Conservation (phyloP, 2,329 filamentous ascomycete genomes). For the Teratosphaeriaceae sp. region DNA sequence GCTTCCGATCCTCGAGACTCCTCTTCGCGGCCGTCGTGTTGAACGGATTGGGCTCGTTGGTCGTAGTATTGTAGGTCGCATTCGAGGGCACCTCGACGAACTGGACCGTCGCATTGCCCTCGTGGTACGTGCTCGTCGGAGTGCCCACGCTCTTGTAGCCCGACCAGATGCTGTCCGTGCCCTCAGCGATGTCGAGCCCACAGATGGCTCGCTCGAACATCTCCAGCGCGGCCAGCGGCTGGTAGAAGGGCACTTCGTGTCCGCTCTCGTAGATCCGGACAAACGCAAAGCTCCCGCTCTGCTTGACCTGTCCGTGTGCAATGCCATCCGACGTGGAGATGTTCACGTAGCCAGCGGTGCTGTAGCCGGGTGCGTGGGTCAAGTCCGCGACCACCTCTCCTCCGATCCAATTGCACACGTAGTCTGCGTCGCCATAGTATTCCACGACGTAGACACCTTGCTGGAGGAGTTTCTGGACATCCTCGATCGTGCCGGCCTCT, state of each 20-base stretch:
- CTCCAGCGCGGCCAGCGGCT: slow-evolving; percentile 40
- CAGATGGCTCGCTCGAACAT: slow-evolving; percentile 45
- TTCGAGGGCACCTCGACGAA: slow-evolving; percentile 33
- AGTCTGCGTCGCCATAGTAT: slow-evolving; percentile 42
- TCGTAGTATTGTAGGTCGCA: slow-evolving; percentile 39
- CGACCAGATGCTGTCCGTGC: slow-evolving; percentile 21
- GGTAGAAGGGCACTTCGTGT: slow-evolving; percentile 50
- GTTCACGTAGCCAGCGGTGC: slow-evolving; percentile 42
- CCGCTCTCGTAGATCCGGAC: slow-evolving; percentile 45
- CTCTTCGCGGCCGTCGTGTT: slow-evolving; percentile 5
- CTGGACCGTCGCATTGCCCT: slow-evolving; percentile 43
- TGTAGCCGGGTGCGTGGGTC: slow-evolving; percentile 37
- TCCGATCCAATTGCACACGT: slow-evolving; percentile 43
- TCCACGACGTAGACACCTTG: slow-evolving; percentile 36
- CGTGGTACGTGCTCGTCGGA: slow-evolving; percentile 27
- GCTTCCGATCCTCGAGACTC: background rate
- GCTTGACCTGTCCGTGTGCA: slow-evolving; percentile 49
- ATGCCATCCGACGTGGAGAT: slow-evolving; percentile 37
- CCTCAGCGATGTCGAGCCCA: slow-evolving; percentile 47
- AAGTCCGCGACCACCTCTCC: slow-evolving; percentile 35
- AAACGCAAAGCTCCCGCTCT: slow-evolving; percentile 46
- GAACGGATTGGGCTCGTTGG: slow-evolving; percentile 12
- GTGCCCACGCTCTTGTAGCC: slow-evolving; percentile 19
- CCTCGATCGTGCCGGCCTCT: slow-evolving; percentile 36
- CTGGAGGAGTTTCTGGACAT: slow-evolving; percentile 32